Base-by-base conservation (phyloP, 495 filamentous ascomycete genomes). In the Staphylotrichum longicolle region DNA sequence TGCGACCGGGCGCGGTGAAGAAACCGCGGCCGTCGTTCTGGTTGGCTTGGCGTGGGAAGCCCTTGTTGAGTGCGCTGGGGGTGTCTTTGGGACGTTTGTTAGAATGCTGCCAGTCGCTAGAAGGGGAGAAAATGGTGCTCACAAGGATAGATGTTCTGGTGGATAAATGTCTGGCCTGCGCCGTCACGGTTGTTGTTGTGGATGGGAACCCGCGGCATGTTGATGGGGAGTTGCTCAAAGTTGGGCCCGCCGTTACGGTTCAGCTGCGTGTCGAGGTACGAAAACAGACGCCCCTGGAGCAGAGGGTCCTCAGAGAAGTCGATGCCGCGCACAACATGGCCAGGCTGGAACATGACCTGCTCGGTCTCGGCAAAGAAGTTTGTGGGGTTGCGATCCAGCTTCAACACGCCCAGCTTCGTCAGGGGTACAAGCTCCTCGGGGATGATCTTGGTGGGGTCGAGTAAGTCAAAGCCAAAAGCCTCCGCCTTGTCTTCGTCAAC, bases 311-410 rank as follows among this genome's bases (percentile, higher is more conserved):
- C 86, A 55, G 83, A 81, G 70, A 90, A 90, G 70, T 90, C 86
- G 64, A 91, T 77, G 39, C 88, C 88, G 46, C 86, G 80, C 40
- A 91, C 86, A 58, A 91, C 78, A 64, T 85, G 82, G 5, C 79
- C 82, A 12, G 82, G 82, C 74, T 79, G 81, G 65, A 81, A 83
- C 83, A 86, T 86, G 66, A 84, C 73, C 70, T 90, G 87, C 71
- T 91, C 89, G 0, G 86, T 88, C 70, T 91, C 89, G 9, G 89
- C 87, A 69, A 92, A 92, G 78, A 88, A 92, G 74, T 92, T 91
- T 37, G 70, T 77, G 0, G 86, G 84, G 73, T 92, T 92, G 41
- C 77, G 82, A 75, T 91, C 83, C 45, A 92, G 72, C 41, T 82
- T 83, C 77, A 92, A 77, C 62, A 85, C 82, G 51, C 89, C 88